phyloP scores from a whole-genome alignment of 2,329 filamentous ascomycete species.

The Parastagonospora avenae region DNA sequence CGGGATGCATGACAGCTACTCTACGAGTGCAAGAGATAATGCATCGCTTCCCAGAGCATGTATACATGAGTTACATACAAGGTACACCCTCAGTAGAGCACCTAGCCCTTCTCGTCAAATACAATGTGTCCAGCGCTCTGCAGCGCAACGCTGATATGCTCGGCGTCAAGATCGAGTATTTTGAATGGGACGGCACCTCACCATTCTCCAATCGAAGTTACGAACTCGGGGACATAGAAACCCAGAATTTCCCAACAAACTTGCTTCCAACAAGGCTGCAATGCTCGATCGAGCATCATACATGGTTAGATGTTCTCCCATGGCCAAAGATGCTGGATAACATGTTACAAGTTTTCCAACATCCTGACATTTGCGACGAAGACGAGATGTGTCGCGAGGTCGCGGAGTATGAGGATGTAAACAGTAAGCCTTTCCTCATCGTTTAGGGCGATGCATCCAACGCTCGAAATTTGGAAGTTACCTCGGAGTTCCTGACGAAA shows the following conservation, averaged over 20 bases:
- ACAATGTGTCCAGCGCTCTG: constrained; percentile 17
- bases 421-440: constrained; percentile 37
- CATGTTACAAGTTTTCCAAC: constrained; percentile 37
- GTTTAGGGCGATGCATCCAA: constrained; percentile 59
- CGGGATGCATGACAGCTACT: constrained; percentile 5
- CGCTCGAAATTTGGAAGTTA: constrained; percentile 55
- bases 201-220: constrained; percentile 15
- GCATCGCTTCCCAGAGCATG: constrained; percentile 20
- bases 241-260: constrained; percentile 8
- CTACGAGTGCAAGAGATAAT: constrained; percentile 16
- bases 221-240: neutral
- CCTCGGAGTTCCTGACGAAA: constrained; percentile 52
- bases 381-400: constrained; percentile 24
- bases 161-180: constrained; percentile 12
- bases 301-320: constrained; percentile 47
- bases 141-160: constrained; percentile 12
- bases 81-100: constrained; percentile 15
- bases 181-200: constrained; percentile 17
- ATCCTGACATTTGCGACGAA: constrained; percentile 32
- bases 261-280: constrained; percentile 48
- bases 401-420: constrained; percentile 9
- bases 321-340: constrained; percentile 50
- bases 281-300: constrained; percentile 47
- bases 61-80: constrained; percentile 21
- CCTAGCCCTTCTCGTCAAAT: constrained; percentile 15